Evolutionary conservation across 805 yeast species (phyloP).

Genomic region (Cyberlindnera japonica): DNA sequence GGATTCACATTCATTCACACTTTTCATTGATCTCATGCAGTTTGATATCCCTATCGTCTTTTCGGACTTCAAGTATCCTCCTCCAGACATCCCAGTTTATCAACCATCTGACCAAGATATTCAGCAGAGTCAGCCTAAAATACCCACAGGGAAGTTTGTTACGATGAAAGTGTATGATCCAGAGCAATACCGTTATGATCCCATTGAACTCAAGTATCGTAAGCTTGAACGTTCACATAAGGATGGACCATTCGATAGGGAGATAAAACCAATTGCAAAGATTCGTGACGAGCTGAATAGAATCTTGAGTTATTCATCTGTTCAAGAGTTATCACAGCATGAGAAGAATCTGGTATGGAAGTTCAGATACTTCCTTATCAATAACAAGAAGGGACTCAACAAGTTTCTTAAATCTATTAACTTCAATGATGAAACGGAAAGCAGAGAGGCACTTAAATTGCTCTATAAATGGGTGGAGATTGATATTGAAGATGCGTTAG

Average conservation of each 20-base stretch:
- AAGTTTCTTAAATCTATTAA: slow-evolving; percentile 85
- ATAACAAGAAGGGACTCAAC: slow-evolving; percentile 63
- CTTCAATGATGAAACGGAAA: slow-evolving; percentile 82
- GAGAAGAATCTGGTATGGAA: slow-evolving; percentile 90
- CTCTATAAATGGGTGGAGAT: slow-evolving; percentile 70
- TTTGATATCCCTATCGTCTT: slow-evolving; percentile 73
- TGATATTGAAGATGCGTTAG: slow-evolving; percentile 82
- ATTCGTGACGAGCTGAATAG: slow-evolving; percentile 67
- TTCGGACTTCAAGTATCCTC: slow-evolving; percentile 48
- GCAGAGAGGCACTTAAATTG: slow-evolving; percentile 71
- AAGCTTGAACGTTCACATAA: slow-evolving; percentile 80
- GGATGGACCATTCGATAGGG: slow-evolving; percentile 72
- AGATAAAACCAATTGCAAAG: slow-evolving; percentile 83
- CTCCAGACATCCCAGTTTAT: slow-evolving; percentile 33
- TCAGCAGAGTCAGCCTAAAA: slow-evolving; percentile 25
- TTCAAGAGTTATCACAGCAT: slow-evolving; percentile 71
- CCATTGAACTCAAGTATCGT: slow-evolving; percentile 84
- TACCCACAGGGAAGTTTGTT: slow-evolving; percentile 31
- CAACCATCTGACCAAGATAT: slow-evolving; percentile 41
- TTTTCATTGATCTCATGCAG: slow-evolving; percentile 55
- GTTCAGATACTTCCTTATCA: slow-evolving; percentile 76
- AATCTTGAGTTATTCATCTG: slow-evolving; percentile 77
- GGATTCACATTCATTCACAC: slow-evolving; percentile 31
- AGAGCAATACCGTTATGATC: slow-evolving; percentile 65
- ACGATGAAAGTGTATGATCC: slow-evolving; percentile 57